These are phyloP conservation scores for Musa acuminata DNA, from an alignment of 176 grass and related monocot species.

Conservation along the genomic window DNA sequence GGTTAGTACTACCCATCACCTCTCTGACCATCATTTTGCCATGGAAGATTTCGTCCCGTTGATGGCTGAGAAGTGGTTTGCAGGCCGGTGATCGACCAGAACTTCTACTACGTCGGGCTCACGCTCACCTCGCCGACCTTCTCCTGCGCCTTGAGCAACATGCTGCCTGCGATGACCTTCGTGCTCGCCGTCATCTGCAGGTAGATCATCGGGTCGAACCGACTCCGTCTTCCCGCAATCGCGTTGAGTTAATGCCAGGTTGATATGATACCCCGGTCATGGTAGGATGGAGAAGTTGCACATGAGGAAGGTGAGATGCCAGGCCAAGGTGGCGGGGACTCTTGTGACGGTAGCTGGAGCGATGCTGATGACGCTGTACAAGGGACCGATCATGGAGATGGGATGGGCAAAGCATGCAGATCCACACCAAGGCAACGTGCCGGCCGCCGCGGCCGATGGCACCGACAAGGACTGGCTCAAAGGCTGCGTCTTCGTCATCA, in stretches of 20 bases:
- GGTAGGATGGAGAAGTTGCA: conserved; percentile 85
- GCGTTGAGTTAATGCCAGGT: too few species aligned
- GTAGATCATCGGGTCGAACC: conserved; percentile 11
- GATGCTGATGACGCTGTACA: conserved; percentile 98
- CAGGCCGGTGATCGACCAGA: conserved; percentile 91
- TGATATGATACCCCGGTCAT: too few species aligned
- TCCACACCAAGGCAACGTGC: conserved; percentile 25
- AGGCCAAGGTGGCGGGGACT: conserved; percentile 82
- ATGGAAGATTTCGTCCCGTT: background rate
- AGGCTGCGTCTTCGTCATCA: conserved; percentile 81
- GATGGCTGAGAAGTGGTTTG: background rate
- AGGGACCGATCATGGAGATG: conserved; percentile 74
- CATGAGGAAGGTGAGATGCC: conserved; percentile 67
- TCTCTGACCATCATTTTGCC: too few species aligned
- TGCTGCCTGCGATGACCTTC: conserved; percentile 98
- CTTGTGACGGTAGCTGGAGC: conserved; percentile 84
- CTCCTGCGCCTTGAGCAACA: conserved; percentile 98
- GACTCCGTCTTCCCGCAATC: too few species aligned
- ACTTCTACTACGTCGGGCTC: conserved; percentile 87
- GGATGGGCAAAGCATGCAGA: conserved; percentile 50
- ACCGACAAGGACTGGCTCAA: conserved; percentile 75
- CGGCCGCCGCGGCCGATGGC: background rate
- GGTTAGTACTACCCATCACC: conserved; percentile 12
- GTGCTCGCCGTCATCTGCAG: conserved; percentile 74
- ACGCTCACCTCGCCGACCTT: conserved; percentile 96